Evolutionary conservation across 163 green algal species (phyloP), one percentile per base, ranked within the genome.

Genomic region (Volvox carteri): DNA sequence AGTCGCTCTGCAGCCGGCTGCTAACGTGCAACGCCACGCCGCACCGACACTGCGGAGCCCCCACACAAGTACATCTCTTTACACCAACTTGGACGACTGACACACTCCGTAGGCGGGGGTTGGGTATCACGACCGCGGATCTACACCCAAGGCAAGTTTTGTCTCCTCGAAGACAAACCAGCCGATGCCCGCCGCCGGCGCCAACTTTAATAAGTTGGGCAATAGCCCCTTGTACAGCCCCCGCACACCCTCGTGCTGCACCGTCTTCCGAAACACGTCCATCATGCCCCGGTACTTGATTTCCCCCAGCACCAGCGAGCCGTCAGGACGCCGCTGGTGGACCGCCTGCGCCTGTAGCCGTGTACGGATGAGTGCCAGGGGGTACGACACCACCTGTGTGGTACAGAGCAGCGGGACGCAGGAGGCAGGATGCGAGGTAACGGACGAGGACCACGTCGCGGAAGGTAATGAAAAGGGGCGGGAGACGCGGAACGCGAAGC

Each of bases 101-200:
- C n/a, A n/a, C n/a, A n/a, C n/a, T n/a, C n/a, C n/a, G n/a, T n/a
- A n/a, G n/a, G n/a, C n/a, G n/a, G n/a, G 7, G 54, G 54, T 12
- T 65, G 19, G 54, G 28, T 19, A 30, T 65, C 44, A 90, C 19
- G 86, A 74, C 46, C 78, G 78, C 41, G 90, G 92, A 83, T 97
- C 90, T n/a, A 97, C 78, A 1, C 95, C 96, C 46, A 98, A 75
- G 18, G 93, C 39, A 12, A 91, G 58, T 87, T 98, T 98, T 35
- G 91, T 95, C 87, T 97, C 92, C 89, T 99, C 97, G 92, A 98
- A 98, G 46, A 97, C 94, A 62, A 95, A 96, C 96, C 96, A 99
- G 77, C 92, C 95, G 86, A 98, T 97, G 44, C 96, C 96, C 0
- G 96, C 96, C 19, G 97, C 96, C 11, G 97, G 97, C 1, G 96